These are phyloP conservation scores for Diplocarpon mali DNA, from an alignment of 2,329 filamentous ascomycete genomes.

Conservation along the genomic window DNA sequence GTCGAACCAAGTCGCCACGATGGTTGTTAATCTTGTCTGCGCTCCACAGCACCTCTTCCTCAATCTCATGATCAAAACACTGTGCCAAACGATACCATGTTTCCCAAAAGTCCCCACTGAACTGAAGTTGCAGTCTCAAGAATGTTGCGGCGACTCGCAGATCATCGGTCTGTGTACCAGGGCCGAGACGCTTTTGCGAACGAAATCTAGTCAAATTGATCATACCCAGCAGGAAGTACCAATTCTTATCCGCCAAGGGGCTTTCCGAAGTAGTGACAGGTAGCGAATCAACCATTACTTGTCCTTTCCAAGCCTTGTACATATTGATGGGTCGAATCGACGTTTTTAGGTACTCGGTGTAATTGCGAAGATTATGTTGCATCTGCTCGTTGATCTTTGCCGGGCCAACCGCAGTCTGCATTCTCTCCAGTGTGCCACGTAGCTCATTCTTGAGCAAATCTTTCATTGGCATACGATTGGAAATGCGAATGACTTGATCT, in stretches of 20 bases:
- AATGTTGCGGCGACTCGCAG: slow-evolving; percentile 28
- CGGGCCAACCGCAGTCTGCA: slow-evolving; percentile 75
- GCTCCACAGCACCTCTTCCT: slow-evolving; percentile 31
- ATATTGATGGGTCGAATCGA: slow-evolving; percentile 73
- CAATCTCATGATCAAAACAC: slow-evolving; percentile 30
- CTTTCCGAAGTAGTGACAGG: slow-evolving; percentile 58
- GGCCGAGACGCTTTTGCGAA: slow-evolving; percentile 27
- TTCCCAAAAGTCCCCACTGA: slow-evolving; percentile 30
- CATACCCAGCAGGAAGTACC: slow-evolving; percentile 87
- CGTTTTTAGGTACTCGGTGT: slow-evolving; percentile 70
- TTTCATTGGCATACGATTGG: slow-evolving; percentile 75
- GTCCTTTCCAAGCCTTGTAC: slow-evolving; percentile 70
- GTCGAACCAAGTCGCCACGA: slow-evolving; percentile 25
- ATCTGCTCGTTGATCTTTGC: slow-evolving; percentile 71
- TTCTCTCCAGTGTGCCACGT: slow-evolving; percentile 81
- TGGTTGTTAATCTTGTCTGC: slow-evolving; percentile 32
- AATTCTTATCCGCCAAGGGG: slow-evolving; percentile 66
- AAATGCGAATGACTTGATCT: slow-evolving; percentile 72
- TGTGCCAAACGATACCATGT: slow-evolving; percentile 33
- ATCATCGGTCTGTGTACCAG: slow-evolving; percentile 30
- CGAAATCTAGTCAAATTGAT: slow-evolving; percentile 75
- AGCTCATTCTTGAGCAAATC: slow-evolving; percentile 87
- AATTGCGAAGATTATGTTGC: slow-evolving; percentile 76
- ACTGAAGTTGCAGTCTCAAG: slow-evolving; percentile 29
- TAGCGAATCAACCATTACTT: slow-evolving; percentile 62